phyloP scores from a whole-genome alignment of 495 filamentous ascomycete genomes.

The Achaetomiella virescens region DNA sequence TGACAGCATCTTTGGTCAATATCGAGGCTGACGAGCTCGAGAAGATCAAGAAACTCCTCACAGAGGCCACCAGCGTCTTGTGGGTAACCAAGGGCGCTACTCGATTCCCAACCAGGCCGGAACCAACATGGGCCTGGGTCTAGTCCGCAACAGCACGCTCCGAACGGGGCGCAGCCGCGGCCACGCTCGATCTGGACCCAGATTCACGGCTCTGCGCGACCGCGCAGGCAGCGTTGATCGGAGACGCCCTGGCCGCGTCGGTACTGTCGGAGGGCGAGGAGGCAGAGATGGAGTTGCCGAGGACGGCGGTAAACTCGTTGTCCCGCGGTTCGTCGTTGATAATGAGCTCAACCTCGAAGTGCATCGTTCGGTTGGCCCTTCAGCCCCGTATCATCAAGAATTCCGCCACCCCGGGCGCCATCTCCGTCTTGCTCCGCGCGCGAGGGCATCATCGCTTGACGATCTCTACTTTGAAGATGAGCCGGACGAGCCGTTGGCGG shows the following conservation, averaged over 20 bases:
- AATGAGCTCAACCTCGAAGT: conserved; percentile 33
- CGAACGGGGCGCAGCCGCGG: conserved; percentile 28
- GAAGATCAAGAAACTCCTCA: conserved; percentile 36
- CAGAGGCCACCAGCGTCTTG: conserved; percentile 28
- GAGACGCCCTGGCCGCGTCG: conserved; percentile 25
- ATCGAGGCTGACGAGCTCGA: conserved; percentile 23
- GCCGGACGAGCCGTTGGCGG: conserved; percentile 13
- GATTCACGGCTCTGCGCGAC: conserved; percentile 21
- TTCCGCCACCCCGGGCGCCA: conserved; percentile 25
- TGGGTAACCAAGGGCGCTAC: conserved; percentile 41
- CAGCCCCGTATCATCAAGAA: conserved; percentile 30
- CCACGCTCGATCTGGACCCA: conserved; percentile 33
- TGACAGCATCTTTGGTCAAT: conserved; percentile 26
- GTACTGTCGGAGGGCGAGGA: conserved; percentile 19
- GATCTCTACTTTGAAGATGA: conserved; percentile 31
- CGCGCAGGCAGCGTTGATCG: conserved; percentile 25
- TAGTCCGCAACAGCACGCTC: conserved; percentile 36
- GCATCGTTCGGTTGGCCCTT: conserved; percentile 27
- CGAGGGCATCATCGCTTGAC: neutral
- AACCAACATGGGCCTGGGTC: conserved; percentile 34
- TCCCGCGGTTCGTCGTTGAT: conserved; percentile 36
- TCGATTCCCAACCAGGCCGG: conserved; percentile 29
- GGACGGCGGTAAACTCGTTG: conserved; percentile 28
- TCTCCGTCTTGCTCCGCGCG: conserved; percentile 17
- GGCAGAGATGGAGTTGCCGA: conserved; percentile 35